phyloP scores from a whole-genome alignment of 1,139 yeast species.

The Zhuliangozyma blackwelliae region DNA sequence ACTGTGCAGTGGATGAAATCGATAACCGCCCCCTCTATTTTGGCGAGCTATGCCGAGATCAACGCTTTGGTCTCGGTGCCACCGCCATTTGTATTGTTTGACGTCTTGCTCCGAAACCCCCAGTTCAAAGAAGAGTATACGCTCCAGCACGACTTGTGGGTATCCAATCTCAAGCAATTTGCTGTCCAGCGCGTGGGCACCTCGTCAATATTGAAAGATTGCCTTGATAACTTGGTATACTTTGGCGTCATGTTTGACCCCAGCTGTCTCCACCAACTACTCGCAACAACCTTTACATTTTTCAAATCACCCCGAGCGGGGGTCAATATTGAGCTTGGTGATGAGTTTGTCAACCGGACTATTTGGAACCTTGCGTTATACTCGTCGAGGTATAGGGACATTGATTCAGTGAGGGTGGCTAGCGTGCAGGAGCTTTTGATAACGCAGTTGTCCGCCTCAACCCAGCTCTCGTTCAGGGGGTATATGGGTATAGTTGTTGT shows the following conservation, averaged over 20 bases:
- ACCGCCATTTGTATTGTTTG: conserved; percentile 26
- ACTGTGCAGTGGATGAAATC: conserved; percentile 25
- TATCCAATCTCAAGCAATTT: conserved; percentile 15
- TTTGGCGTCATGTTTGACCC: conserved; percentile 25
- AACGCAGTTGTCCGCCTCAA: conserved; percentile 6
- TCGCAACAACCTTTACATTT: conserved; percentile 13
- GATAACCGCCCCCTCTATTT: conserved; percentile 21
- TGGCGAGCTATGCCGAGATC: conserved; percentile 25
- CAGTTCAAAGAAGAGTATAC: conserved; percentile 25
- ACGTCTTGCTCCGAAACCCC: conserved; percentile 35
- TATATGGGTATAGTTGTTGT: conserved; percentile 39
- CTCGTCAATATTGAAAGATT: conserved; percentile 15
- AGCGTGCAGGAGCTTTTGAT: conserved; percentile 29
- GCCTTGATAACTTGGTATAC: conserved; percentile 24
- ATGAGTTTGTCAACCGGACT: conserved; percentile 17
- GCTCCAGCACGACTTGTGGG: conserved; percentile 39
- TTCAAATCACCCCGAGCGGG: conserved; percentile 13
- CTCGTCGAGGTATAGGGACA: conserved; percentile 7
- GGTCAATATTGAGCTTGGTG: conserved; percentile 10
- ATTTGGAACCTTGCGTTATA: conserved; percentile 21
- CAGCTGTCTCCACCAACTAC: conserved; percentile 14
- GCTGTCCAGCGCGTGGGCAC: conserved; percentile 15
- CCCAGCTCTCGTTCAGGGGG: conserved; percentile 25
- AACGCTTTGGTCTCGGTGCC: conserved; percentile 29
- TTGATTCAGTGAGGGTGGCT: conserved; percentile 4